Conservation (phyloP, 176 grass and related monocot species). For the maize (Zea mays) region DNA sequence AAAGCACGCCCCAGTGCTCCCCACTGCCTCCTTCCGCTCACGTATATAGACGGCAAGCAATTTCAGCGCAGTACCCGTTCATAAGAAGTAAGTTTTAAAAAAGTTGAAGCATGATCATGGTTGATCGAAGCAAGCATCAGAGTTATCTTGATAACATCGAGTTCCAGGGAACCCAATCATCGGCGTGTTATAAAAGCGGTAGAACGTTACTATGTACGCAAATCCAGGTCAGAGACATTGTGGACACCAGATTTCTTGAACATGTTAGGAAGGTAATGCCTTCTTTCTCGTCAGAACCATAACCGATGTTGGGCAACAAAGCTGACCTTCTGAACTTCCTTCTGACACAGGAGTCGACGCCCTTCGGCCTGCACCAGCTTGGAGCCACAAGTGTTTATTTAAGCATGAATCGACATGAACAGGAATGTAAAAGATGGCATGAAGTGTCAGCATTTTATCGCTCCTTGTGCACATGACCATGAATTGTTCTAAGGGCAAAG, state of each 20-base stretch:
- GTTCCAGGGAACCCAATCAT: background rate
- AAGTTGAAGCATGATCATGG: background rate
- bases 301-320: slow-evolving; percentile 80
- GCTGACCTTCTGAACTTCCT: slow-evolving; percentile 77
- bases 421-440: background rate
- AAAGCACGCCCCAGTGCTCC: no score
- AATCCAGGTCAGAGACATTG: slow-evolving; percentile 65
- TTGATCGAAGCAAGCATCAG: background rate
- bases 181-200: background rate
- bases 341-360: slow-evolving; percentile 77
- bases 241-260: slow-evolving; percentile 87
- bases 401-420: background rate
- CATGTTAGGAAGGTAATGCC: slow-evolving; percentile 66
- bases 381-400: slow-evolving; percentile 12
- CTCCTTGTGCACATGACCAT: background rate
- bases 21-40: no score
- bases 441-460: background rate
- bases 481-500: background rate
- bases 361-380: slow-evolving; percentile 80
- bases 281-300: slow-evolving; percentile 75
- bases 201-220: slow-evolving; percentile 61
- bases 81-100: no score
- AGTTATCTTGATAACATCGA: background rate
- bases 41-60: no score
- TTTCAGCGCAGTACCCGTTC: no score